These are phyloP conservation scores for Citrus reticulata DNA, from an alignment of 345 rosid species.

Conservation along the genomic window DNA sequence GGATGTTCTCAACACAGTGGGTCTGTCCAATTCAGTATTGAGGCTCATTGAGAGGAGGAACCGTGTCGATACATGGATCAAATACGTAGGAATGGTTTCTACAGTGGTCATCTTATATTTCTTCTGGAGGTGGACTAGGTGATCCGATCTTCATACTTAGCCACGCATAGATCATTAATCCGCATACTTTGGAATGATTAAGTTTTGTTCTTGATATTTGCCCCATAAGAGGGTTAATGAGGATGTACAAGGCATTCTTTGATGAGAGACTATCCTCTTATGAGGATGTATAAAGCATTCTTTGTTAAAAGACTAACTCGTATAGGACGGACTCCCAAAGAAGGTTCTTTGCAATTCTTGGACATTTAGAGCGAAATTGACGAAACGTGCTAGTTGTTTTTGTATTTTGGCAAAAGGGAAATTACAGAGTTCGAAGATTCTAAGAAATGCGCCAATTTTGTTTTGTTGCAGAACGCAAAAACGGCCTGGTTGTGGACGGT, in stretches of 20 bases:
- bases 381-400: not conserved
- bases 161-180: not conserved
- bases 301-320: not conserved
- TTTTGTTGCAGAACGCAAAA: not conserved
- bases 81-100: slow-evolving; percentile 71
- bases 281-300: not conserved
- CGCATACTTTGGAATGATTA: not conserved
- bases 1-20: slow-evolving; percentile 85
- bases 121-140: slow-evolving; percentile 59
- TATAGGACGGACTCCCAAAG: not conserved
- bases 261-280: not conserved
- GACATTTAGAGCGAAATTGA: not conserved
- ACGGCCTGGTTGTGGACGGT: not conserved
- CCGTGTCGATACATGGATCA: slow-evolving; percentile 85
- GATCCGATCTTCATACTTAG: not conserved
- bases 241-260: not conserved
- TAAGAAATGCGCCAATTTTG: not conserved
- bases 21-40: slow-evolving; percentile 84
- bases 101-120: slow-evolving; percentile 57
- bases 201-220: not conserved
- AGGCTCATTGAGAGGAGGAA: slow-evolving; percentile 91
- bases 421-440: not conserved
- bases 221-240: not conserved
- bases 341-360: not conserved
- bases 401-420: not conserved